A percentile compares a stretch with the other conserved stretches of the same genome.
These are phyloP conservation scores for Priceomyces fermenticarens DNA, from an alignment of 805 yeast genomes.

Conservation along the genomic window DNA sequence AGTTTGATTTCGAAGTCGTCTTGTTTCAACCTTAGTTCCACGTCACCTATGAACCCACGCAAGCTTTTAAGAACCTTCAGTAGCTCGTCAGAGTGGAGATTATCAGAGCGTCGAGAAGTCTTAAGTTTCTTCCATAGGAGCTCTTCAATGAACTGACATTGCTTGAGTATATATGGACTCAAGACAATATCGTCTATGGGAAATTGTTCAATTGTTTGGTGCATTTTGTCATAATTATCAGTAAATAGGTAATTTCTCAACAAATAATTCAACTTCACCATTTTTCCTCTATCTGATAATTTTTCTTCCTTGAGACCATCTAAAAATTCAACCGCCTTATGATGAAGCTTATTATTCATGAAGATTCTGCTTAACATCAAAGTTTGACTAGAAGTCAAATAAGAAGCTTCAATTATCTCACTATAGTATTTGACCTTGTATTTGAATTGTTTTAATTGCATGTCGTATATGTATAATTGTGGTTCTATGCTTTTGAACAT, in stretches of 20 bases:
- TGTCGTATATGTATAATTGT: conserved; percentile 16
- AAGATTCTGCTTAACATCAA: conserved; percentile 28
- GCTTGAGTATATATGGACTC: conserved; percentile 32
- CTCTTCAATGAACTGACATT: conserved; percentile 29
- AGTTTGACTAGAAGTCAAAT: conserved; percentile 24
- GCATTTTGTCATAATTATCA: conserved; percentile 18
- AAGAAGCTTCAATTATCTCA: conserved; percentile 6
- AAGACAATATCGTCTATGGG: conserved; percentile 28
- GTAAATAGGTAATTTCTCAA: conserved; percentile 20
- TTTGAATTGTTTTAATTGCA: conserved; percentile 16
- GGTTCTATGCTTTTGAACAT: conserved; percentile 8
- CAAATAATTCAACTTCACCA: conserved; percentile 22
- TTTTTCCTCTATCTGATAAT: conserved; percentile 23
- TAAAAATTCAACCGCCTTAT: conserved; percentile 21
- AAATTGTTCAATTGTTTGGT: conserved; percentile 21
- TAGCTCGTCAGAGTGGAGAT: background rate
- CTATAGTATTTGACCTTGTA: conserved; percentile 12
- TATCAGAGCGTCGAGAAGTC: background rate
- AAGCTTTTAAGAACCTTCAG: conserved; percentile 11
- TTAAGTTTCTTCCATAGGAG: conserved; percentile 13
- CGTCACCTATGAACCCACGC: conserved; percentile 35
- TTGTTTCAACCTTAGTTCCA: conserved; percentile 25
- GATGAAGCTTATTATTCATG: conserved; percentile 23
- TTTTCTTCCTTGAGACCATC: conserved; percentile 18
- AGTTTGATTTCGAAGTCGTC: conserved; percentile 26